Evolutionary conservation across 108 stramenopile genomes (phyloP), one percentile per base, ranked within the genome.

Genomic region (Nitzschia sp.): DNA sequence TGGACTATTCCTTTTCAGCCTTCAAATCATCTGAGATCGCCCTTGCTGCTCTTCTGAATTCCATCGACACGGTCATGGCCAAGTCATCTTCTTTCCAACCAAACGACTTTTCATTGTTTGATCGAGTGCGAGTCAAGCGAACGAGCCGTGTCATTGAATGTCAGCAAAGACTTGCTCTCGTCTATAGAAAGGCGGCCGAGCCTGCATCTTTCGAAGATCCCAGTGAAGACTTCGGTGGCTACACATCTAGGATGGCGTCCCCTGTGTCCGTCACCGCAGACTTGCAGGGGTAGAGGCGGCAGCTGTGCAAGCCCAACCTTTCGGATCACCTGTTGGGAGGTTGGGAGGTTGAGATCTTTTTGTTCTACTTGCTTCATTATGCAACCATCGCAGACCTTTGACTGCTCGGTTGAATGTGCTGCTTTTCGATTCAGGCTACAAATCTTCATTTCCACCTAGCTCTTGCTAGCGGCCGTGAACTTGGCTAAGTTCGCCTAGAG

Each of bases 1-100:
- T 76, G 26, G 76, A 81, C 29, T 81, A 69, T 34, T 66, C 32
- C 59, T 74, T 81, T 45, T 36, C 54, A 29, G 9, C 56, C 6
- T 69, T 22, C 29, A 73, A 52, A 35, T 52, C 76, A 19, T 77
- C 76, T 3, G 46, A 59, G 45, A 50, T 74, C 25, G 76, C 76
- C 19, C 25, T 69, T 17, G 80, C 80, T 13, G 80, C 80, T 2
- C 41, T 77, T 15, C 34, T 54, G 6, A 64, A 50, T 48, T 72
- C 78, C 16, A 46, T 22, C 17, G 48, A 50, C 19, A 50, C 48
- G 4, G 4, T 50, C 16, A 50, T 41, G 38, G 13, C 6, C 6
- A 6, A 6, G 9, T 9, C 9, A 6, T 41, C 13, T 9, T 41
- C 38, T 6, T 41, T 13, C 9, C 13, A 6, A 13, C 38, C 38